These are phyloP conservation scores for Gryganskiella cystojenkinii DNA, from an alignment of 192 early-diverging fungal species.

Conservation along the genomic window DNA sequence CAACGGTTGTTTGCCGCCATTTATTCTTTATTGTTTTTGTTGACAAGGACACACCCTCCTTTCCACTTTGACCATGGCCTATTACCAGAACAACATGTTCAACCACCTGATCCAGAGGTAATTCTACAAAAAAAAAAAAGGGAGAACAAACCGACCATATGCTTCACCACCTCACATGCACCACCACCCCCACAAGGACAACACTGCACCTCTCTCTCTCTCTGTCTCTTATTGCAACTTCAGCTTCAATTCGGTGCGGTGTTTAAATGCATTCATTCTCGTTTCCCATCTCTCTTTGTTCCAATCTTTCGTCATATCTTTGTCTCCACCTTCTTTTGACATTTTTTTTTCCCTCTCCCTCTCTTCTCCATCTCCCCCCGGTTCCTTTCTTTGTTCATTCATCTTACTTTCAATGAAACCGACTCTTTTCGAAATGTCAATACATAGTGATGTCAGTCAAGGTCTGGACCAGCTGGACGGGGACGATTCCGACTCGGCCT, in stretches of 20 bases:
- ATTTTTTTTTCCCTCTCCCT: background rate
- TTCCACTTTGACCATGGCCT: slow-evolving; percentile 13
- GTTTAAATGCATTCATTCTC: too few relatives aligned
- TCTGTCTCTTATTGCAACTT: background rate
- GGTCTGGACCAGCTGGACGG: slow-evolving; percentile 5
- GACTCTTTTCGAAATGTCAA: too few relatives aligned
- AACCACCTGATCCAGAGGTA: slow-evolving; percentile 53
- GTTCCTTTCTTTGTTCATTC: background rate
- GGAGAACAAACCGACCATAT: too few relatives aligned
- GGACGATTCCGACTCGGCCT: slow-evolving; percentile 33
- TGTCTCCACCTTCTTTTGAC: background rate
- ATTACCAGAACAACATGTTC: slow-evolving; percentile 50
- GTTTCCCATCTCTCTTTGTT: background rate
- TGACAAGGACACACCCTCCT: background rate
- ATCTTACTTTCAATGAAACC: background rate
- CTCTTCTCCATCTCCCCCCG: background rate
- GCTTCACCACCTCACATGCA: too few relatives aligned
- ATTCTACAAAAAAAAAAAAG: background rate
- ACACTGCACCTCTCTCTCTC: background rate
- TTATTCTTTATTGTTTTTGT: background rate
- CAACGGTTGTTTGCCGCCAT: too few relatives aligned
- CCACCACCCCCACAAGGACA: too few relatives aligned
- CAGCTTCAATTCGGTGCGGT: too few relatives aligned
- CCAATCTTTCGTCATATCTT: background rate
- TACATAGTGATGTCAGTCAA: slow-evolving; percentile 13